These are phyloP conservation scores for Colletotrichum magnum DNA, from an alignment of 2,329 filamentous ascomycete species.

Conservation along the genomic window DNA sequence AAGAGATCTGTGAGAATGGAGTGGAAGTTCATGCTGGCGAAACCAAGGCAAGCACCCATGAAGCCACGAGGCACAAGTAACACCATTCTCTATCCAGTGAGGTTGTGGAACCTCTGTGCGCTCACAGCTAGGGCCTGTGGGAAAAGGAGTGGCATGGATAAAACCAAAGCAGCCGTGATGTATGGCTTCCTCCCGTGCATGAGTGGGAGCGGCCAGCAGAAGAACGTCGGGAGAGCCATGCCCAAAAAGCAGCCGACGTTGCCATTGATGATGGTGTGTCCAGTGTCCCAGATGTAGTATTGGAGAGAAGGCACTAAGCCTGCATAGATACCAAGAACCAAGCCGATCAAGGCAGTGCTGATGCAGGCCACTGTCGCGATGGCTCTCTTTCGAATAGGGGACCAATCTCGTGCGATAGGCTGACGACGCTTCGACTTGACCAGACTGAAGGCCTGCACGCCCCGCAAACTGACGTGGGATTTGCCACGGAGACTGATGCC, in stretches of 20 bases:
- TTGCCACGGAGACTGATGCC: constrained; percentile 62
- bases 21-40: constrained; percentile 84
- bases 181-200: constrained; percentile 85
- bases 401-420: constrained; percentile 82
- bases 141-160: constrained; percentile 81
- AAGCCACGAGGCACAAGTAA: constrained; percentile 75
- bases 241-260: constrained; percentile 82
- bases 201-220: constrained; percentile 81
- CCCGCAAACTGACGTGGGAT: constrained; percentile 68
- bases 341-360: constrained; percentile 79
- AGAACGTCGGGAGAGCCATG: constrained; percentile 77
- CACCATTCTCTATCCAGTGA: constrained; percentile 69
- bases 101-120: constrained; percentile 67
- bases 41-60: constrained; percentile 79
- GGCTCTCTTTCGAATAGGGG: constrained; percentile 75
- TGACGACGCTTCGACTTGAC: constrained; percentile 70
- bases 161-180: constrained; percentile 75
- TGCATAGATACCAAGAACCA: constrained; percentile 82
- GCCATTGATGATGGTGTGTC: constrained; percentile 78
- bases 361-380: constrained; percentile 78
- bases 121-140: constrained; percentile 80
- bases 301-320: constrained; percentile 85
- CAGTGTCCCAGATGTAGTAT: constrained; percentile 79
- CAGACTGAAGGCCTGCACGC: constrained; percentile 65
- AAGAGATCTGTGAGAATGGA: constrained; percentile 81